Evolutionary conservation across 345 rosid genomes (phyloP).

Genomic region (Arabis alpina): DNA sequence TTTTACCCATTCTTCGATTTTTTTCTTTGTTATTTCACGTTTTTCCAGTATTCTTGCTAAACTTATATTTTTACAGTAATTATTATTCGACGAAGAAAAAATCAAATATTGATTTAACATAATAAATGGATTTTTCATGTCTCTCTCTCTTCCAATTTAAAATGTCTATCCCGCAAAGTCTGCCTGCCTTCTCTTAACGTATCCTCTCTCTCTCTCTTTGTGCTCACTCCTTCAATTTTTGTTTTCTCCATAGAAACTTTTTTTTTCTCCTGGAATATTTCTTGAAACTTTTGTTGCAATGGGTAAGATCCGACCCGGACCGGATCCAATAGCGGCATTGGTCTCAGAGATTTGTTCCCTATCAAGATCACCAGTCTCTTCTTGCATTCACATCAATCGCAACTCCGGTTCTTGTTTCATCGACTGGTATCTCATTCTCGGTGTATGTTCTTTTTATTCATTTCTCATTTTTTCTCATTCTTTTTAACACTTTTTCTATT

Average conservation of each 20-base stretch:
- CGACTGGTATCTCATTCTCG: constrained; percentile 91
- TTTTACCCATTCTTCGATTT: constrained; percentile 26
- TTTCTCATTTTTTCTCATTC: background rate
- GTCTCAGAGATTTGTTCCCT: constrained; percentile 70
- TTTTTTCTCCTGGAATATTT: background rate
- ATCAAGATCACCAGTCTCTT: constrained; percentile 48
- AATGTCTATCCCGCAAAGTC: constrained; percentile 61
- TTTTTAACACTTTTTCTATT: background rate
- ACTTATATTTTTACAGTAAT: background rate
- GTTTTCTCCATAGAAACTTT: background rate
- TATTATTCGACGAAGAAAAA: background rate
- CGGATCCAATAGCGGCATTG: constrained; percentile 53
- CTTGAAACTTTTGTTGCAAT: constrained; percentile 35
- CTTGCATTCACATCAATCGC: constrained; percentile 56
- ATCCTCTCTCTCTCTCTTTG: constrained; percentile 23
- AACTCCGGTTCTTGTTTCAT: constrained; percentile 53
- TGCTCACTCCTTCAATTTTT: constrained; percentile 12
- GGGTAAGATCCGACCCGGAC: constrained; percentile 56
- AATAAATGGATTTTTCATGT: background rate
- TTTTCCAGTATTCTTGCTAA: background rate
- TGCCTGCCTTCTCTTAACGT: constrained; percentile 71
- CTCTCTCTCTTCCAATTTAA: constrained; percentile 55
- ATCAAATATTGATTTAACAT: background rate
- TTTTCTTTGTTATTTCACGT: background rate
- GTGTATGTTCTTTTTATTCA: constrained; percentile 51